These are phyloP conservation scores for Leucocoprinus birnbaumii DNA, from an alignment of 768 basidiomycete genomes.

Conservation along the genomic window DNA sequence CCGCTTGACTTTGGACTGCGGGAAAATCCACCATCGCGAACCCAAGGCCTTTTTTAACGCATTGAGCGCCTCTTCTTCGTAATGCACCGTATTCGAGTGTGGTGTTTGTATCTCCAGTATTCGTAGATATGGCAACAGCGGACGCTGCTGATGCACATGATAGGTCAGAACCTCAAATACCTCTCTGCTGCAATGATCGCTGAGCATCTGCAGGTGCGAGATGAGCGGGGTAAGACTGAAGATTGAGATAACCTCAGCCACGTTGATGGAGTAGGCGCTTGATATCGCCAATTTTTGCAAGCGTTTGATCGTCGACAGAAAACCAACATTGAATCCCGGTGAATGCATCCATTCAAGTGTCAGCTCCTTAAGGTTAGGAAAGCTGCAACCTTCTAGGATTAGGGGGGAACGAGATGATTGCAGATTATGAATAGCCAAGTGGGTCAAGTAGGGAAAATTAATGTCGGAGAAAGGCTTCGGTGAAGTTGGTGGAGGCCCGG, in stretches of 20 bases:
- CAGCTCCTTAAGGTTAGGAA: slow-evolving; percentile 4
- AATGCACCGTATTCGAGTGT: not conserved
- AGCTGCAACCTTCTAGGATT: not conserved
- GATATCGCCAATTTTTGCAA: slow-evolving; percentile 1
- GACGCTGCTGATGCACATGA: slow-evolving; percentile 3
- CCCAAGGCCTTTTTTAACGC: not conserved
- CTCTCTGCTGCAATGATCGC: not conserved
- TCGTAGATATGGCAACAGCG: not conserved
- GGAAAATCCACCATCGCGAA: slow-evolving; percentile 2
- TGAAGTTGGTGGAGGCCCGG: not conserved
- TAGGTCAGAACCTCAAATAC: slow-evolving; percentile 6
- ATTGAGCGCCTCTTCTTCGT: not conserved
- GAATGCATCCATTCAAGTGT: slow-evolving; percentile 4
- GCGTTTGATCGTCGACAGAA: slow-evolving; percentile 5
- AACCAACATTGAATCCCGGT: slow-evolving; percentile 2
- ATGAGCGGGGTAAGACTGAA: not conserved
- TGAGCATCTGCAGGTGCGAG: not conserved
- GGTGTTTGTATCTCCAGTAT: not conserved
- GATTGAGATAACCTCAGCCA: not conserved
- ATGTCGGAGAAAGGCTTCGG: not conserved
- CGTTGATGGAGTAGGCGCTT: slow-evolving; percentile 2
- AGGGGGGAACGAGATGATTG: slow-evolving; percentile 4
- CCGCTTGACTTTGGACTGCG: not conserved
- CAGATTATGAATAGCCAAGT: slow-evolving; percentile 1
- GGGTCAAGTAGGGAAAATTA: not conserved